Evolutionary conservation across 352 stramenopile species (phyloP).

Genomic region (Globisporangium abappressorium): DNA sequence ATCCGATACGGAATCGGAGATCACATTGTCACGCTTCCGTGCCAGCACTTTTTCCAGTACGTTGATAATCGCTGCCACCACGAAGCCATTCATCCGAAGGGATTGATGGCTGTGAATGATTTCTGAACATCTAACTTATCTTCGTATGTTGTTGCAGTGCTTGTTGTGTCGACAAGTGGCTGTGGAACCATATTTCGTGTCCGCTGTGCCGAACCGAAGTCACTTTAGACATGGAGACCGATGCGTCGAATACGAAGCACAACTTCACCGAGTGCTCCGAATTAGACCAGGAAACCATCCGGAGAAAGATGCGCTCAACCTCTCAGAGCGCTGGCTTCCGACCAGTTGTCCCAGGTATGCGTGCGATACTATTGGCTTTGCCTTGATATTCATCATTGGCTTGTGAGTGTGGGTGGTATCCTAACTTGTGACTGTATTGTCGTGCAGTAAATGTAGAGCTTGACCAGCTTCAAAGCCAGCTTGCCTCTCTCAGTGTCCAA

Average conservation of each 20-base stretch:
- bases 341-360: conserved; percentile 64
- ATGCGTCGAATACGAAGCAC: conserved; percentile 48
- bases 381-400: background rate
- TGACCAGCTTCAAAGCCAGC: conserved; percentile 19
- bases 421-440: background rate
- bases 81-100: background rate
- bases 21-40: conserved; percentile 80
- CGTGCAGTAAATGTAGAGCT: conserved; percentile 19
- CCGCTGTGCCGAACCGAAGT: conserved; percentile 81
- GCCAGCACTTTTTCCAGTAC: conserved; percentile 88
- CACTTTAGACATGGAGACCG: conserved; percentile 42
- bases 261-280: conserved; percentile 78
- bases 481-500: conserved; percentile 25
- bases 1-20: conserved; percentile 79
- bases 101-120: background rate
- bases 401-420: background rate
- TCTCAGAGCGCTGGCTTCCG: conserved; percentile 67
- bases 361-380: background rate
- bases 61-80: conserved; percentile 13
- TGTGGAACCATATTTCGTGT: conserved; percentile 86
- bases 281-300: conserved; percentile 66
- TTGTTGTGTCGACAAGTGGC: conserved; percentile 81
- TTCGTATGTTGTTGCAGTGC: conserved; percentile 32
- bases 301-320: conserved; percentile 67
- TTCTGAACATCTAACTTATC: background rate